phyloP scores from a whole-genome alignment of 2,329 filamentous ascomycete genomes.

The Tolypocladium guangdongense region DNA sequence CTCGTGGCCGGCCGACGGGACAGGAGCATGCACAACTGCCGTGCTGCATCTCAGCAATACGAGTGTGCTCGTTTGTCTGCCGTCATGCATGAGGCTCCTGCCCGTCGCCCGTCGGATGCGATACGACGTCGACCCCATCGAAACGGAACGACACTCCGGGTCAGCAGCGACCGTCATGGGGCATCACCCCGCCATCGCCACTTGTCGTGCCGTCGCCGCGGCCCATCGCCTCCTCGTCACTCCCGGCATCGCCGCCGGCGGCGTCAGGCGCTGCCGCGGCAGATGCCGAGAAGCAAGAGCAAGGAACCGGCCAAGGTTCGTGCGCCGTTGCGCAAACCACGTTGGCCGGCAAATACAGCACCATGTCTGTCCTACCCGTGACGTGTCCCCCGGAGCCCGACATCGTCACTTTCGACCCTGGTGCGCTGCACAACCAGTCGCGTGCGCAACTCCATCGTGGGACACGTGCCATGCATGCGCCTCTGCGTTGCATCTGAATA shows the following conservation, averaged over 20 bases:
- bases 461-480: not conserved
- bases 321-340: not conserved
- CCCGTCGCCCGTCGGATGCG: no score
- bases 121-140: no score
- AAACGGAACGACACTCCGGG: no score
- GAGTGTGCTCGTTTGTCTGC: no score
- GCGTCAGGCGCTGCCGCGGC: not conserved
- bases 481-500: not conserved
- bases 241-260: not conserved
- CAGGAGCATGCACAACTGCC: no score
- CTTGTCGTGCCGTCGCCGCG: not conserved
- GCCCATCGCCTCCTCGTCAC: not conserved
- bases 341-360: not conserved
- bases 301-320: not conserved
- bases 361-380: not conserved
- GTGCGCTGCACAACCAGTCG: not conserved
- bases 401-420: not conserved
- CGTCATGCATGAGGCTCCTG: no score
- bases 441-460: not conserved
- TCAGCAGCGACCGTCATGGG: not conserved
- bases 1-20: no score
- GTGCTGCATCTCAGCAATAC: no score
- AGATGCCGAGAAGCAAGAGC: not conserved
- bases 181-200: not conserved
- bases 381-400: not conserved